Base-by-base conservation (phyloP, 306 rosid genomes). In the Citrullus mucosospermus region DNA sequence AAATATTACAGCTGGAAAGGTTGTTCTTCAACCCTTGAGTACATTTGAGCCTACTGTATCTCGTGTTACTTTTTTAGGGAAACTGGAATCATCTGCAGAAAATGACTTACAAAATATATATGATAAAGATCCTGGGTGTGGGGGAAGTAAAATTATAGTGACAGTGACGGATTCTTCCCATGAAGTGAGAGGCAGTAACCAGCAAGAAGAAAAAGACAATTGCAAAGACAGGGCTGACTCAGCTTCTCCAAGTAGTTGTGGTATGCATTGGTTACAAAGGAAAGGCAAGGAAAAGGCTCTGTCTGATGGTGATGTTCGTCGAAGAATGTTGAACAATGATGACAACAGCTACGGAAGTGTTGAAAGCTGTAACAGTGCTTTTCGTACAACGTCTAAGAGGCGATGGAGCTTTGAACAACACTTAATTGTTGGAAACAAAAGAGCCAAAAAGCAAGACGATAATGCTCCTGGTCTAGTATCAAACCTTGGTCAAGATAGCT, bases 231-330 rank as follows among this genome's bases (percentile, higher is more conserved):
- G 85, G 70, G 60, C 73, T 79, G 69, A 77, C 83, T 80, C 80
- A 22, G 86, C 44, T 67, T 85, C 89, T 84, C 93, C 88, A 2
- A 80, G 85, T 62, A 83, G 82, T 69, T 80, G 91, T 78, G 76
- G 74, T 80, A 77, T 83, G 82, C 82, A 48, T 41, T 28, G 17
- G 82, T 17, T 70, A 68, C 82, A 18, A 75, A 83, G 81, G 77
- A 87, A 85, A 81, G 93, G 87, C 62, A 88, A 90, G 85, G 97
- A 88, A 66, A 85, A 90, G 83, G 84, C 84, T 32, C 68, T 83
- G 51, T 86, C 93, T 56, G 85, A 84, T 70, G 85, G 83, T 54
- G 78, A 88, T 73, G 69, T 51, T 25, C 77, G 85, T 68, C 86
- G 79, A 51, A 87, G 81, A 75, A 81, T 80, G 55, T 75, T 91